These are phyloP conservation scores for Xylaria arbuscula DNA, from an alignment of 2,329 filamentous ascomycete genomes.

Conservation along the genomic window DNA sequence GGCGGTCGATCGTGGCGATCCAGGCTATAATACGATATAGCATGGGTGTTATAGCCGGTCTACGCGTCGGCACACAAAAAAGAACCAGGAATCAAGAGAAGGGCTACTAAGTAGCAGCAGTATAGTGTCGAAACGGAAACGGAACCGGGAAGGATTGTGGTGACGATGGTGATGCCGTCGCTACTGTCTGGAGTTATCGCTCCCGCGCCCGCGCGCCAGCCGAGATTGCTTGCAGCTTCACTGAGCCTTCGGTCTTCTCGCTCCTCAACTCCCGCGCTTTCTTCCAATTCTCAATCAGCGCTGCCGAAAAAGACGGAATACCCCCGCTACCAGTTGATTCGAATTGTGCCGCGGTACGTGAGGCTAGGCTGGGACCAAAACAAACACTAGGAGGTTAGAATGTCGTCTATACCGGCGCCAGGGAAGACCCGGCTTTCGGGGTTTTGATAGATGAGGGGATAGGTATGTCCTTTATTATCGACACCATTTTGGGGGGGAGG, in stretches of 20 bases:
- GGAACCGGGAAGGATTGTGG: slow-evolving; percentile 6
- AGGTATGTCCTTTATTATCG: slow-evolving; percentile 38
- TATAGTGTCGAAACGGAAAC: too few species aligned
- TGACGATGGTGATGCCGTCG: not conserved
- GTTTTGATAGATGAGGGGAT: slow-evolving; percentile 38
- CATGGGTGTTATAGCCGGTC: slow-evolving; percentile 2
- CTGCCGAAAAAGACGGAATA: slow-evolving; percentile 16
- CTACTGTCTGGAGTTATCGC: slow-evolving; percentile 5
- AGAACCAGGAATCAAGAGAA: slow-evolving; percentile 1
- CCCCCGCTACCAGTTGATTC: slow-evolving; percentile 10
- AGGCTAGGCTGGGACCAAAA: slow-evolving; percentile 12
- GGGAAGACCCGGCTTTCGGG: slow-evolving; percentile 38
- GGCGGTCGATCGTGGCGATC: slow-evolving; percentile 23
- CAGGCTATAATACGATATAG: slow-evolving; percentile 7
- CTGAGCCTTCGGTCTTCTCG: not conserved
- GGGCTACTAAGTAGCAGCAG: not conserved
- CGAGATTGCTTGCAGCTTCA: slow-evolving; percentile 6
- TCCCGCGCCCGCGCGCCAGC: slow-evolving; percentile 24
- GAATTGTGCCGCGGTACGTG: slow-evolving; percentile 16
- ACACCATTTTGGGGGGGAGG: slow-evolving; percentile 21
- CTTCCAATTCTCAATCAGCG: slow-evolving; percentile 10
- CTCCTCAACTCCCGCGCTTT: not conserved
- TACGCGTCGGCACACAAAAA: not conserved
- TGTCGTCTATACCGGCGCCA: slow-evolving; percentile 36
- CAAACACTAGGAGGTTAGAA: slow-evolving; percentile 2